phyloP scores from a whole-genome alignment of 352 stramenopile species.

The Pythium dissimile region DNA sequence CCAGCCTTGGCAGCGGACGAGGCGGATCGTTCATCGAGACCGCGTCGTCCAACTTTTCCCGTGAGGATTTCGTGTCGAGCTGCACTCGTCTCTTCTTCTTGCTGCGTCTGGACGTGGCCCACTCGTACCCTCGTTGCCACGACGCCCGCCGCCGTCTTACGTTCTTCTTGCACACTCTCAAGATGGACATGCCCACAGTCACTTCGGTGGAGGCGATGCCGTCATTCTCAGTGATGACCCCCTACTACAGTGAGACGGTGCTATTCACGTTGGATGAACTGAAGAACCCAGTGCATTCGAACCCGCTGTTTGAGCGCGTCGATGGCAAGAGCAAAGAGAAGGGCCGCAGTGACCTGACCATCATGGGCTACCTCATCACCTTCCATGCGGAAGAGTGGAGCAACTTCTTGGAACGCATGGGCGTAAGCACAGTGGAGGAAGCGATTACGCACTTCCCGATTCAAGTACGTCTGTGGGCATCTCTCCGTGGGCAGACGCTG shows the following conservation, averaged over 20 bases:
- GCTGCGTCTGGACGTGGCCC: slow-evolving; percentile 61
- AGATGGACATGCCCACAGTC: slow-evolving; percentile 82
- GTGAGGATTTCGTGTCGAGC: slow-evolving; percentile 68
- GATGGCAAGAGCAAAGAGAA: slow-evolving; percentile 76
- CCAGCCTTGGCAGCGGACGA: slow-evolving; percentile 4
- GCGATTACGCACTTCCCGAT: slow-evolving; percentile 58
- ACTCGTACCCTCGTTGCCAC: slow-evolving; percentile 71
- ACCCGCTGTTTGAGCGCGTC: slow-evolving; percentile 72
- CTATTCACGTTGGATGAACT: slow-evolving; percentile 86
- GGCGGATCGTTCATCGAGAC: slow-evolving; percentile 23
- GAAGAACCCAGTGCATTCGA: slow-evolving; percentile 77
- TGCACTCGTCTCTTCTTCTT: slow-evolving; percentile 83
- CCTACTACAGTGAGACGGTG: slow-evolving; percentile 87
- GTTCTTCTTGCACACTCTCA: slow-evolving; percentile 84
- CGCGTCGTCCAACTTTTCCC: slow-evolving; percentile 36
- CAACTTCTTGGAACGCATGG: slow-evolving; percentile 85
- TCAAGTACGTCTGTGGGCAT: slow-evolving; percentile 83
- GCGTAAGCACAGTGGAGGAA: slow-evolving; percentile 63
- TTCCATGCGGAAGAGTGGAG: slow-evolving; percentile 87
- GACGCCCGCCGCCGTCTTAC: slow-evolving; percentile 83
- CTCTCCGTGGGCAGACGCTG: slow-evolving; percentile 80
- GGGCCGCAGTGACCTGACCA: slow-evolving; percentile 71
- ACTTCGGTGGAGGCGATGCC: slow-evolving; percentile 76
- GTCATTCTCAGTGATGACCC: slow-evolving; percentile 87
- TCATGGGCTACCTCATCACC: slow-evolving; percentile 88